Base-by-base conservation (phyloP, 1,139 yeast genomes). In the Nakaseomyces nivariensis region DNA sequence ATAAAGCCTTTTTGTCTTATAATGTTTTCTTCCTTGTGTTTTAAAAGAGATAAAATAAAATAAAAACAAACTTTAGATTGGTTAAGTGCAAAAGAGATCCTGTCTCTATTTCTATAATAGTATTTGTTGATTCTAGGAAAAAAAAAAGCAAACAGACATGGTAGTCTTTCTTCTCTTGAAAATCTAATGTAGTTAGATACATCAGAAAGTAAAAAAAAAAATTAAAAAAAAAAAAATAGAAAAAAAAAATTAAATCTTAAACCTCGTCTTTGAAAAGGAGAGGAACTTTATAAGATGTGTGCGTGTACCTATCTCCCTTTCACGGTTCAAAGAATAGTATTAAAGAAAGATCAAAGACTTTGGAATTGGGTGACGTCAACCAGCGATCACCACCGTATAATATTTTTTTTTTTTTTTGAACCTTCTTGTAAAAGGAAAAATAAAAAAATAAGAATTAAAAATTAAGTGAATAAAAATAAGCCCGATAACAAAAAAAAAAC, bases 401-500 rank as follows among this genome's bases (percentile, higher is more conserved):
- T 10, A 25, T 13, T 24, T 38, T 25, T 25, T 7, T 17, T 36
- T 36, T 17, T 17, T 17, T 36, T 17, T 17, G 4, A 17, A 17
- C 22, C 22, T 17, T 17, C 3, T 36, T 36, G 38, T 36, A 17
- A 36, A 36, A 3, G 31, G 31, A 8, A 29, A 2, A 29, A 33
- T 10, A 33, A 33, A 36, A 36, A 36, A 25, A 25, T 10, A 13
- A 25, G 29, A 24, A 38, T 24, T 24, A 38, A 25, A 38, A 7
- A 38, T 38, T 25, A 25, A 6, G 29, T 25, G 17, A 38, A 38
- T 25, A 26, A 38, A 38, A 25, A 38, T 8, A n/a, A 38, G 26
- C 40, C 40, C 40, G 40, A 37, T 37, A 37, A 37, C 40, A 37
- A 13, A 37, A 37, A 37, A 37, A 37, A 37, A 37, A 37, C 40